A percentile compares a stretch with the other conserved stretches of the same genome.
Evolutionary conservation across 192 early-diverging fungal species (phyloP).

Genomic region (Coemansia sp.): DNA sequence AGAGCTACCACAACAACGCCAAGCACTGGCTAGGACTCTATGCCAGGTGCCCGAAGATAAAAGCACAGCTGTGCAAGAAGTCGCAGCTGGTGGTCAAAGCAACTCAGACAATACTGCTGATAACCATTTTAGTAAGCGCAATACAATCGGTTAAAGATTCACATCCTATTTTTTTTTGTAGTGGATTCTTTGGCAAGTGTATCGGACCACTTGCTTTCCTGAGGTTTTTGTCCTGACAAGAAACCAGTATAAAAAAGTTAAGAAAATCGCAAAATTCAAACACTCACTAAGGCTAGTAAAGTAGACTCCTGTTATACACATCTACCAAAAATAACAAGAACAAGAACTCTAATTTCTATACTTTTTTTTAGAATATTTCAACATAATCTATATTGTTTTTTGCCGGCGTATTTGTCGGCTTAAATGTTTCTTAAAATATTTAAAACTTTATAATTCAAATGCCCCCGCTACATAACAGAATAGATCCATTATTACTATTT

Average conservation of each 20-base stretch:
- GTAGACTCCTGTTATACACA: not conserved
- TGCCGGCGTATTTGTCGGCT: not conserved
- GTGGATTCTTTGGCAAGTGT: not conserved
- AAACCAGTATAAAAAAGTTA: not conserved
- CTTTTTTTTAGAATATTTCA: not conserved
- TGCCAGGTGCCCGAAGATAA: not conserved
- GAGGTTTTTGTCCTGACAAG: not conserved
- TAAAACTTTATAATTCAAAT: no score
- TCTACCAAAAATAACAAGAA: not conserved
- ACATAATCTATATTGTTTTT: no score
- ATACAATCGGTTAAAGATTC: constrained; percentile 20
- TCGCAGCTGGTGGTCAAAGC: not conserved
- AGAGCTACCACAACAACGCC: not conserved
- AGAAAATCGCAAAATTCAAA: not conserved
- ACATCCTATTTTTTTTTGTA: not conserved
- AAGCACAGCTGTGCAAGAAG: not conserved
- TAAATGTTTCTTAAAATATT: not conserved
- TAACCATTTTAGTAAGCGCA: constrained; percentile 19
- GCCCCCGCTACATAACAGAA: no score
- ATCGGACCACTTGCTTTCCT: not conserved
- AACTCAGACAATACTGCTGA: not conserved
- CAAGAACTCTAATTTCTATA: not conserved
- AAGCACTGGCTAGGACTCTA: not conserved
- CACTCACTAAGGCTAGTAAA: not conserved
- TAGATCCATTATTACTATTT: no score